A percentile compares a stretch with the other conserved stretches of the same genome.
Conservation (phyloP, 805 yeast species). For the Wickerhamiella siamensis region DNA sequence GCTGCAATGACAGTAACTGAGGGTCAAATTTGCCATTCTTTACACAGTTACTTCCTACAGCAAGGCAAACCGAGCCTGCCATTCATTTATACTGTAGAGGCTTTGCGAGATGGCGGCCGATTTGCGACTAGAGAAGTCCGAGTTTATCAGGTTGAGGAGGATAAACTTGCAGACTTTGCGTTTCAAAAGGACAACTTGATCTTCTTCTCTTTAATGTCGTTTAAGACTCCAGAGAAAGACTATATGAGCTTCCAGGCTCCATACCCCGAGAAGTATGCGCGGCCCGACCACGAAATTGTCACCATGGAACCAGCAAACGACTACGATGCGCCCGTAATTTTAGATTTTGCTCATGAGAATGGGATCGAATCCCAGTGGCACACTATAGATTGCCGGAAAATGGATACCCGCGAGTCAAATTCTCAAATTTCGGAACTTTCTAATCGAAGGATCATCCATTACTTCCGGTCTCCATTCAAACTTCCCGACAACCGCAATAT, state of each 20-base stretch:
- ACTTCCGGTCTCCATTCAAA: slow-evolving; percentile 14
- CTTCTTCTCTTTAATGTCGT: slow-evolving; percentile 12
- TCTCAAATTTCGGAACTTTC: slow-evolving; percentile 4
- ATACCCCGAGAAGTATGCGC: slow-evolving; percentile 7
- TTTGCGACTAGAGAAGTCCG: slow-evolving; percentile 18
- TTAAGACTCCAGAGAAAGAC: slow-evolving; percentile 9
- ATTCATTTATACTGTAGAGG: slow-evolving; percentile 19
- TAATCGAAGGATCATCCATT: slow-evolving; percentile 19
- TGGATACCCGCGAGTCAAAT: slow-evolving; percentile 18
- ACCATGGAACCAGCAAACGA: slow-evolving; percentile 19
- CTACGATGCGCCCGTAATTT: slow-evolving; percentile 10
- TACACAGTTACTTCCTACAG: slow-evolving; percentile 19
- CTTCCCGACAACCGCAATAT: slow-evolving; percentile 16
- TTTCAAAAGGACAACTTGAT: slow-evolving; percentile 12
- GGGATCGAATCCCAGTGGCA: slow-evolving; percentile 15
- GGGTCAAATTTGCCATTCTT: slow-evolving; percentile 15
- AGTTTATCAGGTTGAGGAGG: slow-evolving; percentile 18
- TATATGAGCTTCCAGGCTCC: slow-evolving; percentile 10
- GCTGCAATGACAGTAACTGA: slow-evolving; percentile 17
- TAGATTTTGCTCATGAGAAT: background rate
- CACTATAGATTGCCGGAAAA: slow-evolving; percentile 21
- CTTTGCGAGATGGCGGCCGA: slow-evolving; percentile 19
- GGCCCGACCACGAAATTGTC: slow-evolving; percentile 9
- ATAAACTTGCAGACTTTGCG: slow-evolving; percentile 11
- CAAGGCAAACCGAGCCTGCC: slow-evolving; percentile 21